Evolutionary conservation across 2,329 filamentous ascomycete genomes (phyloP), one percentile per base, ranked within the genome.

Genomic region (Coniella vitis): DNA sequence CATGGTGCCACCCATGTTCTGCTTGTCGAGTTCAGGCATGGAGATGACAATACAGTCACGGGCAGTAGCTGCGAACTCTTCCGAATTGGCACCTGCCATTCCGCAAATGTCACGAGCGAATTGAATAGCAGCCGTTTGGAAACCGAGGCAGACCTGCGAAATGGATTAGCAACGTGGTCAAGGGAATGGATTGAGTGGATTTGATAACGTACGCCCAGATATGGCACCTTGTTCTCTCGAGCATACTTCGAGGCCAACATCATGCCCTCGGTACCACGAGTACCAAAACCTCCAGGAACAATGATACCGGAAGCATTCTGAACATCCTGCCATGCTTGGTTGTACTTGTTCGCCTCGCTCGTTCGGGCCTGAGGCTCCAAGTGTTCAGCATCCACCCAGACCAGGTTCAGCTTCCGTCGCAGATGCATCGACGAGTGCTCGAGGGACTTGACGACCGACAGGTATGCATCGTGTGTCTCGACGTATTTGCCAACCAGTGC

Each of bases 401-500:
- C 74, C 35, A 97, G 73, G 54, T 90, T 82, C 37, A 97, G 75
- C 65, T 89, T 90, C 57, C 83, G 79, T 45, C 77, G 74, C 67
- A 90, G 93, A 53, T 80, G 81, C 90, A 97, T 96, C 4, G 90
- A 84, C 1, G 87, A 81, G 68, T 97, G 91, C 68, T 97, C 91
- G 3, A 97, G 76, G 0, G 90, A 82, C 69, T 96, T 96, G 64
- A 53, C 50, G 7, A 48, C 60, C 16, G 57, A 61, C 41, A 95
- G 76, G 62, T 96, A 97, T 4, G 87, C 85, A 65, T 97, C 91
- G 47, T 90, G 83, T 4, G 91, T 79, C 46, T 81, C 80, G 19
- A 83, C 84, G 65, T 98, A 98, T 69, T 97, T 97, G 58, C 93
- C 93, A 10, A 97, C 90, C 12, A 98, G 73, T 8, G 82, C 89